Conservation (phyloP, 768 basidiomycete genomes). For the Lentinula sp. region DNA sequence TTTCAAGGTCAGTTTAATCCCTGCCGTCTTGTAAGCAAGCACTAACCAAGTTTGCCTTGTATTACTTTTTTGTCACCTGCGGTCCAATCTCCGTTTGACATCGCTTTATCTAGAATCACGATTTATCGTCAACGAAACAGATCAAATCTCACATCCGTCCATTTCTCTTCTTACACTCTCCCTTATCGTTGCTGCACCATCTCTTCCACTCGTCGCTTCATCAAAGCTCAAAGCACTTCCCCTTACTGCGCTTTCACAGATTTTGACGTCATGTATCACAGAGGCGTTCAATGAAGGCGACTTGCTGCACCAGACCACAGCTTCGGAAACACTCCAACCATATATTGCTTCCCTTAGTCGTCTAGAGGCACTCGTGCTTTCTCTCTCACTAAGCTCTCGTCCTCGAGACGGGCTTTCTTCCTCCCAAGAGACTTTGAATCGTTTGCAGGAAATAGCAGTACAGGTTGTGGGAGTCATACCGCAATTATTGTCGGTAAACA, state of each 20-base stretch:
- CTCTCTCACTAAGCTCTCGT: slow-evolving; percentile 29
- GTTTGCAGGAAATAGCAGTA: slow-evolving; percentile 6
- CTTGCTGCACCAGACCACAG: slow-evolving; percentile 9
- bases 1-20: background rate
- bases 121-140: background rate
- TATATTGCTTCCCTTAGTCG: slow-evolving; percentile 24
- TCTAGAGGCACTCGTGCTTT: slow-evolving; percentile 27
- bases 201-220: slow-evolving; percentile 47
- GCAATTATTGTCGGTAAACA: background rate
- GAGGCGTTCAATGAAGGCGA: slow-evolving; percentile 15
- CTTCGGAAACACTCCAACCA: slow-evolving; percentile 5
- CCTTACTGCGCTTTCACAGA: slow-evolving; percentile 30
- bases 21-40: background rate
- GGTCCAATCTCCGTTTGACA: background rate
- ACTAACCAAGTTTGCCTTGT: background rate
- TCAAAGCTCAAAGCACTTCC: slow-evolving; percentile 58
- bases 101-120: background rate
- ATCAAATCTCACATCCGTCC: slow-evolving; percentile 18
- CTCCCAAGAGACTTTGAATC: background rate
- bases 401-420: slow-evolving; percentile 10
- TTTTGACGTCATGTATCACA: slow-evolving; percentile 9
- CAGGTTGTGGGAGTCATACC: slow-evolving; percentile 23
- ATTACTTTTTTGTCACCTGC: too few species aligned
- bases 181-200: slow-evolving; percentile 57
- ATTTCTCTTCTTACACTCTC: slow-evolving; percentile 22